Base-by-base conservation (phyloP, 371 early-diverging fungal genomes). In the Rhizomucor miehei region DNA sequence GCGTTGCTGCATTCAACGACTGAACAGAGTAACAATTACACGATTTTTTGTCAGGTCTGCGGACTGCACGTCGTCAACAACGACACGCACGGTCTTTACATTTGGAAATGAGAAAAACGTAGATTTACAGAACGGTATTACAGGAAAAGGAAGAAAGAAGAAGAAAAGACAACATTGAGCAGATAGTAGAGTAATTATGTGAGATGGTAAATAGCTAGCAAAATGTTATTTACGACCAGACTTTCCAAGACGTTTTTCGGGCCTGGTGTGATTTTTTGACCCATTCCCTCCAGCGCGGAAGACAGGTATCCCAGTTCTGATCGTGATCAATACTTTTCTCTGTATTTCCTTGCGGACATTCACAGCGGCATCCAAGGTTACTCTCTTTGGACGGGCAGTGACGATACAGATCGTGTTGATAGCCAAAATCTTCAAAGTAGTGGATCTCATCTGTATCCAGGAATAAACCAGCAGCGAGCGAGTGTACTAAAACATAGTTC, bases 371-470 rank as follows among this genome's bases (percentile, higher is more conserved):
- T 0, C 62, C 65, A 14, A 65, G 51, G 14, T 62, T 60, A 40
- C 69, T 73, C 25, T 63, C 61, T 50, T 73, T 67, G 14, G 67
- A 52, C 13, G 89, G 88, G 54, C 94, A 93, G 54, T 89, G 89
- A 35, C 77, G 75, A 59, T 88, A 86, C 24, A 73, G 62, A 44
- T 84, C 89, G 63, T 93, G 93, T 38, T 85, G 79, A 66, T 93
- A 93, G 6, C 92, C 94, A 55, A 93, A 82, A 62, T 92, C 91
- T 55, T 94, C 90, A 71, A 98, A 98, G 69, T 90, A 96, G 60
- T 95, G 95, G 25, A 96, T 80, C 72, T 94, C 79, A 40, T 81
- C 75, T 56, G 84, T 89, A n/a, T 80, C 69, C 44, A 97, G 68
- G 65, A 94, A 84, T 52, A 98, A 62, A 0, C 89, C 90, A 1